These are phyloP conservation scores for Scortechinia acanthostroma DNA, from an alignment of 2,329 filamentous ascomycete genomes.

Conservation along the genomic window DNA sequence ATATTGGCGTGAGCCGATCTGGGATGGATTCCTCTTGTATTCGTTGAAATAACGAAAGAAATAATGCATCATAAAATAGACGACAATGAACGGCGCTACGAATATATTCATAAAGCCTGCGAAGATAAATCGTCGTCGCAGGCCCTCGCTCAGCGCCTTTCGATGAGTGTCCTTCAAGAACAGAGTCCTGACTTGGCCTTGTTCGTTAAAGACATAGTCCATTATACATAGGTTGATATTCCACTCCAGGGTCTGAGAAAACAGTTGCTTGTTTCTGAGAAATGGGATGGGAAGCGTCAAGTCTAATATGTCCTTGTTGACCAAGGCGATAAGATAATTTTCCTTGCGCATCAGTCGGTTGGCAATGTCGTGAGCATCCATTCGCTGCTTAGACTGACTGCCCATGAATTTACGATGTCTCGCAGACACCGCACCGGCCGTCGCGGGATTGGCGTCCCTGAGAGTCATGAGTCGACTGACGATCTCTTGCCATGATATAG, in stretches of 20 bases:
- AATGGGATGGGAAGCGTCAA: conserved; percentile 82
- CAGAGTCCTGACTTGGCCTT: conserved; percentile 77
- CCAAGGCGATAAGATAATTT: conserved; percentile 91
- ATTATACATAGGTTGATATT: conserved; percentile 83
- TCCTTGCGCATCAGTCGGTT: conserved; percentile 94
- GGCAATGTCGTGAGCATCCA: conserved; percentile 94
- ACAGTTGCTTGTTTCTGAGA: conserved; percentile 69
- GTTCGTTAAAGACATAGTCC: conserved; percentile 87
- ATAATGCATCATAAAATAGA: conserved; percentile 80
- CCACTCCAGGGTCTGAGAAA: conserved; percentile 87
- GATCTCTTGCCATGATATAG: conserved; percentile 67
- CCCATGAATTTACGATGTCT: conserved; percentile 58
- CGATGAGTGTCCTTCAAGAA: conserved; percentile 81
- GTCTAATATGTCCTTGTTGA: conserved; percentile 93
- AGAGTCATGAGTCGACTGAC: conserved; percentile 64
- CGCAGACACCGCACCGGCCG: conserved; percentile 52
- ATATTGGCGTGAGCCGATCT: conserved; percentile 81
- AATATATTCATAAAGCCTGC: conserved; percentile 81
- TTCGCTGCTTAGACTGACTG: conserved; percentile 82
- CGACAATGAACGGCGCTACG: conserved; percentile 78
- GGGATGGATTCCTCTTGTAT: conserved; percentile 86
- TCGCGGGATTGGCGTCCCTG: conserved; percentile 62
- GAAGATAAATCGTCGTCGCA: conserved; percentile 73
- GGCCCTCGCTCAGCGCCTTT: conserved; percentile 67
- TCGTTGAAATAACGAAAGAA: conserved; percentile 97